Conservation (phyloP, 2,329 filamentous ascomycete genomes). For the Alternaria alternata region DNA sequence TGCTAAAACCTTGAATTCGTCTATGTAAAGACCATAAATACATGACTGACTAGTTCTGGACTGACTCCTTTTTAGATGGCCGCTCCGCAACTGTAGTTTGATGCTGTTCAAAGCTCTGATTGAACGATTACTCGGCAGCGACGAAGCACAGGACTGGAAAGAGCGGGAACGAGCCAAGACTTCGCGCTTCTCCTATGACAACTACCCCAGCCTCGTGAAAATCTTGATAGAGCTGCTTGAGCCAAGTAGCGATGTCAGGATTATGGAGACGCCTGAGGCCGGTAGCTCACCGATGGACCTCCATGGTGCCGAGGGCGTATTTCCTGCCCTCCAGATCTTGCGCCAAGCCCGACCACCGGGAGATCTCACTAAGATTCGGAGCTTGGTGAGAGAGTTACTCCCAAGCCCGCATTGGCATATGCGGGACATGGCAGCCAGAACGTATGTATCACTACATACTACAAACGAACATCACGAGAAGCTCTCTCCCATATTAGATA, state of each 20-base stretch:
- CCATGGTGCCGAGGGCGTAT: slow-evolving; percentile 70
- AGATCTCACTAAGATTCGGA: slow-evolving; percentile 64
- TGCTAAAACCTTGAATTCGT: slow-evolving; percentile 77
- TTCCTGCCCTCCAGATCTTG: slow-evolving; percentile 83
- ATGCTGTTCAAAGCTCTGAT: slow-evolving; percentile 88
- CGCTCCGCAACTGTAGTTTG: slow-evolving; percentile 90
- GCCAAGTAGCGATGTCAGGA: slow-evolving; percentile 36
- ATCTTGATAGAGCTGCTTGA: slow-evolving; percentile 70
- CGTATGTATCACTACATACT: slow-evolving; percentile 58
- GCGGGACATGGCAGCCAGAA: slow-evolving; percentile 79
- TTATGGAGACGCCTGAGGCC: slow-evolving; percentile 31
- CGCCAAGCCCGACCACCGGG: slow-evolving; percentile 73
- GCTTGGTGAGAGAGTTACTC: slow-evolving; percentile 68
- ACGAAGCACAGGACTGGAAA: slow-evolving; percentile 69
- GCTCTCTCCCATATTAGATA: slow-evolving; percentile 30
- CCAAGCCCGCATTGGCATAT: slow-evolving; percentile 80
- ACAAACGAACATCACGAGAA: slow-evolving; percentile 33
- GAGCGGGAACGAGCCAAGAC: slow-evolving; percentile 51
- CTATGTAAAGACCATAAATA: slow-evolving; percentile 66
- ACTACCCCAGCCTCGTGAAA: slow-evolving; percentile 70
- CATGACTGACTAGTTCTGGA: background rate
- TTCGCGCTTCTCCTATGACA: slow-evolving; percentile 72
- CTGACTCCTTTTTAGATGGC: slow-evolving; percentile 68
- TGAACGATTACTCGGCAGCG: slow-evolving; percentile 78
- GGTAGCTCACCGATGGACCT: slow-evolving; percentile 43